Evolutionary conservation across 139 green algal species (phyloP).

Genomic region (Auxenochlorella protothecoides): DNA sequence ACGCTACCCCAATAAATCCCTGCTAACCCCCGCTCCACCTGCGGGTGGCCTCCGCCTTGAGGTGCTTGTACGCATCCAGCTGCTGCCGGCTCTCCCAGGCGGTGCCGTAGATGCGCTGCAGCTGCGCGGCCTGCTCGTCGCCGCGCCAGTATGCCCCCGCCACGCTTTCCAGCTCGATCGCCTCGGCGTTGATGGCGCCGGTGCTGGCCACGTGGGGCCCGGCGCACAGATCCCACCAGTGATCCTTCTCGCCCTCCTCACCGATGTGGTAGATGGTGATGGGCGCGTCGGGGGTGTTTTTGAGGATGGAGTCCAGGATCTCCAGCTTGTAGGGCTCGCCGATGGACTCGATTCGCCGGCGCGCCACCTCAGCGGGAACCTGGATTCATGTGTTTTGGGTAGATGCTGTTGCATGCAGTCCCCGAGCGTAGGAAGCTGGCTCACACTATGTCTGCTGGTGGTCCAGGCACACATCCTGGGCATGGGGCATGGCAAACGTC

Average conservation of each 20-base stretch:
- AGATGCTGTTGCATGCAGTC: no score
- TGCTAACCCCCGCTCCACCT: no score
- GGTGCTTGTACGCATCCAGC: constrained; percentile 59
- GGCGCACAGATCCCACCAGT: constrained; percentile 93
- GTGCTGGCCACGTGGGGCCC: constrained; percentile 87
- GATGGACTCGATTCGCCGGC: constrained; percentile 59
- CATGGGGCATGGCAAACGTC: no score
- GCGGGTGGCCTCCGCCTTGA: constrained; percentile 51
- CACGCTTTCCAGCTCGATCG: constrained; percentile 83
- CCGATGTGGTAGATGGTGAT: constrained; percentile 99
- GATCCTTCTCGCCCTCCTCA: constrained; percentile 37
- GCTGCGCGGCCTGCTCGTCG: constrained; percentile 75
- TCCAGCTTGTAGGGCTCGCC: constrained; percentile 95
- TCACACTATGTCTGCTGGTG: no score
- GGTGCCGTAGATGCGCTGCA: constrained; percentile 92
- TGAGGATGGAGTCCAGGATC: constrained; percentile 63
- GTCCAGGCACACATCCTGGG: no score
- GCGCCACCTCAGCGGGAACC: constrained; percentile 54
- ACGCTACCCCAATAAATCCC: no score
- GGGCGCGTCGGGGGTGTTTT: constrained; percentile 37
- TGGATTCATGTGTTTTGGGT: no score
- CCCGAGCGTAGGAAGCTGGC: no score
- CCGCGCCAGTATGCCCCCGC: constrained; percentile 86
- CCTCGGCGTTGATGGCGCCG: constrained; percentile 62
- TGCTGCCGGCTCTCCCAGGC: constrained; percentile 70